Conservation (phyloP, 2,329 filamentous ascomycete genomes). For the Polychaeton citri region DNA sequence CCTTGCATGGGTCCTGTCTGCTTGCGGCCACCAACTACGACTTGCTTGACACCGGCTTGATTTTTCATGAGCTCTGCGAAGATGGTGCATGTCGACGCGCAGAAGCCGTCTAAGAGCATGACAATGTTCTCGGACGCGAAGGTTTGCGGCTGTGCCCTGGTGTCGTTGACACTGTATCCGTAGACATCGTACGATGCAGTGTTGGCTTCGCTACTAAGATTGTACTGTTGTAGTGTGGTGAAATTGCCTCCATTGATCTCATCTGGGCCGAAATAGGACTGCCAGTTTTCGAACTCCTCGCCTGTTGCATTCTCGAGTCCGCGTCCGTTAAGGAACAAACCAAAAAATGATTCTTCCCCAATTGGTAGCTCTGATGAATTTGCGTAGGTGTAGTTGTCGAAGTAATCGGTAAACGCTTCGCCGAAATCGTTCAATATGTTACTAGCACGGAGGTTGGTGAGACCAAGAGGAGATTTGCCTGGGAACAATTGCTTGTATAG, state of each 20-base stretch:
- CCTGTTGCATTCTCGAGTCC: slow-evolving; percentile 10
- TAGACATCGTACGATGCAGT: slow-evolving; percentile 17
- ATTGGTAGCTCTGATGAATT: no score
- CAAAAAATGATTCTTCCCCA: no score
- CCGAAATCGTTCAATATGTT: slow-evolving; percentile 23
- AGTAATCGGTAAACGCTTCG: slow-evolving; percentile 1
- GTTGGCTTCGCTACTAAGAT: slow-evolving; percentile 10
- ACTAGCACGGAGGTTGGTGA: slow-evolving; percentile 33
- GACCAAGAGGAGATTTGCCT: slow-evolving; percentile 28
- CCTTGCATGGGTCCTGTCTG: slow-evolving; percentile 27
- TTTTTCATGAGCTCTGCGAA: slow-evolving; percentile 28
- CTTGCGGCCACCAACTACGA: slow-evolving; percentile 27
- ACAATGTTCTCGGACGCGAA: slow-evolving; percentile 28
- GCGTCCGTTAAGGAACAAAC: slow-evolving; percentile 25
- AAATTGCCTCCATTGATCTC: slow-evolving; percentile 19
- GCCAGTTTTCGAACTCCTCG: slow-evolving; percentile 20
- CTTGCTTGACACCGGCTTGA: slow-evolving; percentile 23
- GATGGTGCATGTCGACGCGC: slow-evolving; percentile 29
- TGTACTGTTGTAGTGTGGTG: slow-evolving; percentile 23
- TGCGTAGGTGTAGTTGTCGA: background rate
- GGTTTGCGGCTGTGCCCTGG: slow-evolving; percentile 19
- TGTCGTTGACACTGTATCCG: slow-evolving; percentile 19
- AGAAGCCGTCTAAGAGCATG: slow-evolving; percentile 29
- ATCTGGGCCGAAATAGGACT: slow-evolving; percentile 22
- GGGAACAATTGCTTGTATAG: slow-evolving; percentile 44